These are phyloP conservation scores for Naganishia sp. DNA, from an alignment of 1,284 basidiomycete genomes.

Conservation along the genomic window DNA sequence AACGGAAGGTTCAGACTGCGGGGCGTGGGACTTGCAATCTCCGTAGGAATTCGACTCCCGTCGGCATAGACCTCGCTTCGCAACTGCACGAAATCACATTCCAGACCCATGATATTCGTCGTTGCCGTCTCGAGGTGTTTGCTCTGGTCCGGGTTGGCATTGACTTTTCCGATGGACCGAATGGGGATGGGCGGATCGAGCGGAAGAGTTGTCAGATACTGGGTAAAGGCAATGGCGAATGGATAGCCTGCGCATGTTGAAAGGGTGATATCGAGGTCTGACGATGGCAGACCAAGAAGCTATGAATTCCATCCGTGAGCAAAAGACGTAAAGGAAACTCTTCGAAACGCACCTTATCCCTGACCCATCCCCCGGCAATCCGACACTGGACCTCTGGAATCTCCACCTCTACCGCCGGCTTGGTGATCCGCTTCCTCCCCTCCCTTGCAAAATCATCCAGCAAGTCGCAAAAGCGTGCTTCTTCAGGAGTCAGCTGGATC, in stretches of 20 bases:
- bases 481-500: slow-evolving; percentile 40
- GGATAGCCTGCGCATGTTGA: slow-evolving; percentile 83
- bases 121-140: slow-evolving; percentile 97
- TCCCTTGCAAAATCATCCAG: slow-evolving; percentile 47
- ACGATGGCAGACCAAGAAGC: slow-evolving; percentile 79
- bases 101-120: slow-evolving; percentile 77
- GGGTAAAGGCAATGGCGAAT: slow-evolving; percentile 80
- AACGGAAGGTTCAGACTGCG: background rate
- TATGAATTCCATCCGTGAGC: slow-evolving; percentile 48
- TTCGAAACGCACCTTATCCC: slow-evolving; percentile 76
- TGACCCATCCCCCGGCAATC: slow-evolving; percentile 94
- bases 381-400: slow-evolving; percentile 66
- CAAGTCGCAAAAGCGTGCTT: slow-evolving; percentile 45
- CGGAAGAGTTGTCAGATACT: slow-evolving; percentile 63
- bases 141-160: slow-evolving; percentile 93
- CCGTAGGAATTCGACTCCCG: slow-evolving; percentile 83
- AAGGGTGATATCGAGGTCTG: slow-evolving; percentile 94
- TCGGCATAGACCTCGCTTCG: slow-evolving; percentile 88
- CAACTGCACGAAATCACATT: slow-evolving; percentile 93
- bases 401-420: slow-evolving; percentile 36
- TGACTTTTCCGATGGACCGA: slow-evolving; percentile 73
- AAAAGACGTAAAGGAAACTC: background rate
- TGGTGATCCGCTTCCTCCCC: slow-evolving; percentile 26
- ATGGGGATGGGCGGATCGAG: slow-evolving; percentile 58
- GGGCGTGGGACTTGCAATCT: slow-evolving; percentile 65